phyloP scores from a whole-genome alignment of 768 basidiomycete species.

The Arthromyces matolae region DNA sequence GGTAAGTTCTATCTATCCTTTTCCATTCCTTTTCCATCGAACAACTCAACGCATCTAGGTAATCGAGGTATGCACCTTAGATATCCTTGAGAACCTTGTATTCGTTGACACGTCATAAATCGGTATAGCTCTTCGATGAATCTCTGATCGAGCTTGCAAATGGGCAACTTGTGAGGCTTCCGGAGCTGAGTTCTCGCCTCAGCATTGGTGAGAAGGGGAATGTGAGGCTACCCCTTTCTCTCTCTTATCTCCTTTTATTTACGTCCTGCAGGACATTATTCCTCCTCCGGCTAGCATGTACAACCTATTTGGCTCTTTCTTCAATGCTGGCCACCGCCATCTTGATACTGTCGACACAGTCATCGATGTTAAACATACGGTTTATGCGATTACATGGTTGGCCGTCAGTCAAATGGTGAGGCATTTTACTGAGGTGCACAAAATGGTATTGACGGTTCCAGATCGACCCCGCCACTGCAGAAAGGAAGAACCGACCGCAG shows the following conservation, averaged over 20 bases:
- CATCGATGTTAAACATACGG: constrained; percentile 68
- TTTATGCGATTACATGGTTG: constrained; percentile 81
- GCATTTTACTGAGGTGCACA: constrained; percentile 1
- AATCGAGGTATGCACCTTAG: constrained; percentile 6
- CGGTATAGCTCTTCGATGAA: constrained; percentile 75
- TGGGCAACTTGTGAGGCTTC: constrained; percentile 63
- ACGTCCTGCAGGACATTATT: constrained; percentile 56
- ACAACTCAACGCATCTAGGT: too few relatives aligned
- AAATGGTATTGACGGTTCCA: constrained; percentile 23
- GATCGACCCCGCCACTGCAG: constrained; percentile 59
- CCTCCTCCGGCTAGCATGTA: constrained; percentile 48
- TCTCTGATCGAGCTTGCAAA: constrained; percentile 66
- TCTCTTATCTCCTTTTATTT: neutral
- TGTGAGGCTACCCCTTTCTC: constrained; percentile 38
- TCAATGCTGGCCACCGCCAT: constrained; percentile 35
- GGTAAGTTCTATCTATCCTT: constrained; percentile 38
- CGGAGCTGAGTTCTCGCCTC: constrained; percentile 74
- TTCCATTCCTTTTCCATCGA: neutral
- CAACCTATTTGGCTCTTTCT: constrained; percentile 42
- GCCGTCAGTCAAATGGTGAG: constrained; percentile 83
- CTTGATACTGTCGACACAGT: constrained; percentile 56
- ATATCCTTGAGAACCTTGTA: constrained; percentile 87
- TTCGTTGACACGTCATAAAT: constrained; percentile 8
- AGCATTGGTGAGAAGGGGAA: constrained; percentile 70
- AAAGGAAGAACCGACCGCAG: constrained; percentile 59